Conservation (phyloP, 306 rosid genomes). For the Purshia tridentata region DNA sequence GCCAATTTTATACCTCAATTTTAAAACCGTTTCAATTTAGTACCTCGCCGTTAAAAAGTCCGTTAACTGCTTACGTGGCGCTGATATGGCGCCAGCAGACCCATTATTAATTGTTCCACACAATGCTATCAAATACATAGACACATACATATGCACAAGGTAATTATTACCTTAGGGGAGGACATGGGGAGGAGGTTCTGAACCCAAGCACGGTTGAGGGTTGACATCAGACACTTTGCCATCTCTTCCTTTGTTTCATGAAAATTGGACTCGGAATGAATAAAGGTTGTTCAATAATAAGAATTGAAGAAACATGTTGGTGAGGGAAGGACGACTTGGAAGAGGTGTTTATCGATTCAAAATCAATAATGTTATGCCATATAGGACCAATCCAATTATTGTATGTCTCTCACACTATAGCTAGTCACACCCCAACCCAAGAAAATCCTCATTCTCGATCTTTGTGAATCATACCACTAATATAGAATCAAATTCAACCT, state of each 20-base stretch:
- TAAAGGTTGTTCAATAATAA: no score
- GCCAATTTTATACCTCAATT: no score
- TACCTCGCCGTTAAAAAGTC: no score
- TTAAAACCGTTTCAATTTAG: no score
- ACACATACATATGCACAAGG: background rate
- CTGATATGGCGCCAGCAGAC: no score
- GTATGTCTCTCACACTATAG: background rate
- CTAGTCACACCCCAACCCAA: no score
- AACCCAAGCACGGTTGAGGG: constrained; percentile 43
- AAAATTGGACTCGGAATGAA: background rate
- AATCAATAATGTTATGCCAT: background rate
- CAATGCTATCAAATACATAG: background rate
- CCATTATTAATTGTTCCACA: no score
- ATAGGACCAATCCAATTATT: background rate
- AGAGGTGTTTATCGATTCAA: background rate
- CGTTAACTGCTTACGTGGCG: no score
- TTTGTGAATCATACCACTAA: no score
- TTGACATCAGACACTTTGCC: constrained; percentile 59
- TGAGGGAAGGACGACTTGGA: background rate
- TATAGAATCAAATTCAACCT: no score
- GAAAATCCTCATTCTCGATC: no score
- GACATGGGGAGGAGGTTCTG: constrained; percentile 55
- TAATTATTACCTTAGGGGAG: constrained; percentile 46
- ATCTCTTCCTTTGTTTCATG: constrained; percentile 23
- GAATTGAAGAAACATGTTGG: background rate